Base-by-base conservation (phyloP, 2,329 filamentous ascomycete species). In the Neoscytalidium dimidiatum region DNA sequence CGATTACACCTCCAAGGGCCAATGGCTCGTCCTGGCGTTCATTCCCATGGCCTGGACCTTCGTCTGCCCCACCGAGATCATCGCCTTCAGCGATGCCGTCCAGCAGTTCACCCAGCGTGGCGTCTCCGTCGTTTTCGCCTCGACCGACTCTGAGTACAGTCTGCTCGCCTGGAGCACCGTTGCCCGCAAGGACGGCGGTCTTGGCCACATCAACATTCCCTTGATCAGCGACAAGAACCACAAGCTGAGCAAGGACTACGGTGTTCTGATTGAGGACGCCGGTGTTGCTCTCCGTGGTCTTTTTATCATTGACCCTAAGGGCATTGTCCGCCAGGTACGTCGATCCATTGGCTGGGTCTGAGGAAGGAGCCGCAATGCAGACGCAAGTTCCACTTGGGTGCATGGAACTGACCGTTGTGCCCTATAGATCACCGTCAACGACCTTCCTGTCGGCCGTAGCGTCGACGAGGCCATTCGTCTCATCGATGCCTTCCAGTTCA, bases 11-110 rank as follows among this genome's bases (percentile, higher is more conserved):
- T 71, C 73, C 49, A 77, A 73, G 69, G 80, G 81, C 66, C 79
- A 83, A 78, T 84, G 87, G 87, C 83, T 89, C 66, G 81, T 89
- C 70, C 85, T 90, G 35, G 84, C 86, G 68, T 89, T 89, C 81
- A 86, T 89, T 75, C 87, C 87, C 65, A 86, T 88, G 79, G 87
- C 88, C 71, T 90, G 87, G 83, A 88, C 86, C 69, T 89, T 89
- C 70, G 86, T 89, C 73, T 89, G 87, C 80, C 85, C 86, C 29
- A 87, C 85, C 73, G 85, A 89, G 77, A 88, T 89, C 77, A 84
- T 87, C 71, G 86, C 87, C 72, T 89, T 85, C 79, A 86, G 84
- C 75, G 84, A 88, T 64, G 84, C 85, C 62, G 81, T 85, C n/a
- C 74, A 83, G 63, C 84, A 87, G 70, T 89, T 89, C 77, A 79